These are phyloP conservation scores for Colletotrichum sp. DNA, from an alignment of 2,329 filamentous ascomycete genomes.

Conservation along the genomic window DNA sequence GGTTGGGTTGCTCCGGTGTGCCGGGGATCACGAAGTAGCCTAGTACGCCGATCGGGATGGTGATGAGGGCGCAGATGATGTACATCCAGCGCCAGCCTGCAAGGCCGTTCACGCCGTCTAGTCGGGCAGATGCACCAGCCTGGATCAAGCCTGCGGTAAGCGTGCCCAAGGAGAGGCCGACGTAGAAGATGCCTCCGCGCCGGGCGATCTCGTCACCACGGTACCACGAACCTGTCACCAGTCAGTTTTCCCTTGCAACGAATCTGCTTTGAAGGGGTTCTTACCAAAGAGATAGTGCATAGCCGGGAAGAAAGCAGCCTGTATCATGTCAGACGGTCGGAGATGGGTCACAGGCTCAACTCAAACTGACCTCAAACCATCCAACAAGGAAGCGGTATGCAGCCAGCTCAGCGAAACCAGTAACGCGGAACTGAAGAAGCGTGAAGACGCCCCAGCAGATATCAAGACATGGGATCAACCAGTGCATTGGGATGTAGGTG, in stretches of 20 bases:
- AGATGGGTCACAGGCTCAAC: fast-evolving
- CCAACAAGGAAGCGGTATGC: slow-evolving; percentile 36
- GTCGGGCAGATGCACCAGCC: slow-evolving; percentile 46
- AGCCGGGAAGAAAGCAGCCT: slow-evolving; percentile 35
- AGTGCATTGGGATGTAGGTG: slow-evolving; percentile 30
- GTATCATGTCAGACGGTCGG: slow-evolving; percentile 9
- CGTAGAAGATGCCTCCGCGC: slow-evolving; percentile 49
- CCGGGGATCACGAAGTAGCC: slow-evolving; percentile 43
- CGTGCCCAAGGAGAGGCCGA: slow-evolving; percentile 45
- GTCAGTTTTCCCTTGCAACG: slow-evolving; percentile 34
- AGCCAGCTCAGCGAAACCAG: slow-evolving; percentile 26
- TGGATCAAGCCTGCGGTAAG: slow-evolving; percentile 51
- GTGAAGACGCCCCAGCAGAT: slow-evolving; percentile 63
- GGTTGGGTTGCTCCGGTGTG: slow-evolving; percentile 33
- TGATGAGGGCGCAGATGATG: slow-evolving; percentile 48
- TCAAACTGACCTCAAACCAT: slow-evolving; percentile 26
- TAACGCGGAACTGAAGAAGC: slow-evolving; percentile 38
- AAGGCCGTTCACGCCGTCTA: slow-evolving; percentile 44
- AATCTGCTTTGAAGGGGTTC: neutral
- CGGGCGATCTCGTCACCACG: slow-evolving; percentile 45
- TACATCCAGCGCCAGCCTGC: slow-evolving; percentile 53
- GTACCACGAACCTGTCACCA: slow-evolving; percentile 52
- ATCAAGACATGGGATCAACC: slow-evolving; percentile 37
- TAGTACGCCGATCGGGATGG: slow-evolving; percentile 42
- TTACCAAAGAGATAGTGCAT: slow-evolving; percentile 43